Conservation (phyloP, 192 early-diverging fungal genomes). For the Podila clonocystis region DNA sequence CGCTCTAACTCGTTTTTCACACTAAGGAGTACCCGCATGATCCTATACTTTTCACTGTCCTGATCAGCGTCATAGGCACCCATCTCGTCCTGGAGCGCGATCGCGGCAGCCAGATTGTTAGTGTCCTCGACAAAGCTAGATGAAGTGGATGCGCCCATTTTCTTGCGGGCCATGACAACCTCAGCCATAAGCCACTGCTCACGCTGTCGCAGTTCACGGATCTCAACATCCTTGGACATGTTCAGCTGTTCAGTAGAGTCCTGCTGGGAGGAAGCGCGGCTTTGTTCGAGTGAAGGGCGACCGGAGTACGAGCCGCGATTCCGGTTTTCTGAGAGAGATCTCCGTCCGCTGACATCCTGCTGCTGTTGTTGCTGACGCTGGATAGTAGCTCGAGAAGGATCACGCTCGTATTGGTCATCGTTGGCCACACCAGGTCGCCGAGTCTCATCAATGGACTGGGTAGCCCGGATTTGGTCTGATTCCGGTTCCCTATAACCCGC, state of each 20-base stretch:
- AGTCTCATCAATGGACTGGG: conserved; percentile 40
- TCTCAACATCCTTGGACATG: conserved; percentile 36
- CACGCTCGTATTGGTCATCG: conserved; percentile 6
- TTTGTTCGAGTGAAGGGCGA: neutral
- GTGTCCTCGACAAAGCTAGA: neutral
- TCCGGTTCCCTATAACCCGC: neutral
- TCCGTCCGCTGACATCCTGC: conserved; percentile 10
- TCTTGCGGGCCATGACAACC: conserved; percentile 37
- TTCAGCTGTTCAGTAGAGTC: neutral
- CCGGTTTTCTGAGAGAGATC: conserved; percentile 20
- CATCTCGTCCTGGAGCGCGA: conserved; percentile 38
- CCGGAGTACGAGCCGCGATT: conserved; percentile 15
- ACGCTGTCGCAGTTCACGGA: conserved; percentile 38
- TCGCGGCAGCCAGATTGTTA: conserved; percentile 10
- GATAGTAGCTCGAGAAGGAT: neutral
- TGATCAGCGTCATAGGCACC: conserved; percentile 55
- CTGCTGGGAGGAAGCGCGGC: conserved; percentile 11
- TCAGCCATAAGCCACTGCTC: conserved; percentile 48
- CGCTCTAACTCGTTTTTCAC: conserved; percentile 56
- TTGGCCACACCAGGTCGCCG: conserved; percentile 13
- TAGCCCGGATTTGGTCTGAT: conserved; percentile 13
- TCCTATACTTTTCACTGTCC: conserved; percentile 48
- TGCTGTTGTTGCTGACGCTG: conserved; percentile 11
- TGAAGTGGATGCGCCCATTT: conserved; percentile 2
- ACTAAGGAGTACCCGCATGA: conserved; percentile 56